These are phyloP conservation scores for Ganoderma multipileum DNA, from an alignment of 1,284 basidiomycete species.

Conservation along the genomic window DNA sequence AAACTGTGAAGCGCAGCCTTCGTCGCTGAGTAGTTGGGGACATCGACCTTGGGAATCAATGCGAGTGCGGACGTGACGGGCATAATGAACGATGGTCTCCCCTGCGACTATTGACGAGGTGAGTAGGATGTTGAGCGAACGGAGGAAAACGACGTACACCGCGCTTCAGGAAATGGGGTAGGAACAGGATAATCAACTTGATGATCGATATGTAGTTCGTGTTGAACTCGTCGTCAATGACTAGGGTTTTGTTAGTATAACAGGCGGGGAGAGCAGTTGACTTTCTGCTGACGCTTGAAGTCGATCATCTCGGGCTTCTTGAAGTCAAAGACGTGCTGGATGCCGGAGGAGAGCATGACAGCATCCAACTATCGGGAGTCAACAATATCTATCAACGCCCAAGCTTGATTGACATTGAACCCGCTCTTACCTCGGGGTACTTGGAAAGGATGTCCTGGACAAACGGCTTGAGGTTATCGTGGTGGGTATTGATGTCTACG, in stretches of 20 bases:
- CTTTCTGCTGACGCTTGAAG: constrained; percentile 47
- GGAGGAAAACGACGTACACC: constrained; percentile 44
- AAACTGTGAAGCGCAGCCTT: constrained; percentile 71
- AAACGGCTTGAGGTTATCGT: constrained; percentile 48
- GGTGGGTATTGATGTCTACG: constrained; percentile 51
- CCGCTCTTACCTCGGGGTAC: constrained; percentile 55
- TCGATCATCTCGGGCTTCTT: constrained; percentile 54
- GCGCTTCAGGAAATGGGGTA: constrained; percentile 64
- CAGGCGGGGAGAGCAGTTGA: not conserved
- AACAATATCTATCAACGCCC: constrained; percentile 4
- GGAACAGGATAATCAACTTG: constrained; percentile 54
- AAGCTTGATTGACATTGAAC: not conserved
- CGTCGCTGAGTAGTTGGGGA: constrained; percentile 62
- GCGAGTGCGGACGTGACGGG: constrained; percentile 61
- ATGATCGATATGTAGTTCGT: constrained; percentile 66
- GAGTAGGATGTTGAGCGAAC: not conserved
- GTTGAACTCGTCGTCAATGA: constrained; percentile 54
- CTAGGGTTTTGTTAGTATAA: constrained; percentile 39
- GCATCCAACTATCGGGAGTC: constrained; percentile 54
- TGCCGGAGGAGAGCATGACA: constrained; percentile 55
- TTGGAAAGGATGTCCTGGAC: constrained; percentile 47
- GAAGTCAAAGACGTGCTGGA: constrained; percentile 61
- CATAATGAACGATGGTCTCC: constrained; percentile 56
- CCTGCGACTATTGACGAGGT: constrained; percentile 42
- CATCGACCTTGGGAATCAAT: constrained; percentile 49